phyloP scores from a whole-genome alignment of 768 basidiomycete genomes.

The Chlorophyllum brunneum region DNA sequence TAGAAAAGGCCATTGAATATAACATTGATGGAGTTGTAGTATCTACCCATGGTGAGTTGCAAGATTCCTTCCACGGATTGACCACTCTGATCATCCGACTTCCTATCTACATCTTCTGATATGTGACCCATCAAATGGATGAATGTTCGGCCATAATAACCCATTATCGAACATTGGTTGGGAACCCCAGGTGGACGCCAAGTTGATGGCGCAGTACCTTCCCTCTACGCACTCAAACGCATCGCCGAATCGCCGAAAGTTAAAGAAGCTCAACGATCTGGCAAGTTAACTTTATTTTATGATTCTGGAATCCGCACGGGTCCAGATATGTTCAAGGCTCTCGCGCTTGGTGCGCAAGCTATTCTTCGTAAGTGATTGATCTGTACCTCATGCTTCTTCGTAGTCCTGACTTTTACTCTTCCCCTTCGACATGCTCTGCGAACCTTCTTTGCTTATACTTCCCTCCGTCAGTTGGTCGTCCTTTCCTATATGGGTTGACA shows the following conservation, averaged over 20 bases:
- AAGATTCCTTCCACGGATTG: neutral
- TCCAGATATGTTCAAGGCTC: constrained; percentile 78
- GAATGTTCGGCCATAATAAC: no score
- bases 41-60: constrained; percentile 67
- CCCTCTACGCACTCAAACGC: constrained; percentile 65
- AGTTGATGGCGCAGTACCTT: constrained; percentile 73
- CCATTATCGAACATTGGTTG: no score
- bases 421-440: neutral
- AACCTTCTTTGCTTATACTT: neutral
- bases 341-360: constrained; percentile 83
- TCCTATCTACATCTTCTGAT: neutral
- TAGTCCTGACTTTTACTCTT: neutral
- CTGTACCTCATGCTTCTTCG: neutral
- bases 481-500: constrained; percentile 69
- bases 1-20: constrained; percentile 60
- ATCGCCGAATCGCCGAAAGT: constrained; percentile 64
- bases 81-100: neutral
- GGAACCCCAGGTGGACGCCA: constrained; percentile 58
- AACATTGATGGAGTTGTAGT: constrained; percentile 74
- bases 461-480: constrained; percentile 55
- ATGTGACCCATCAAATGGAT: neutral
- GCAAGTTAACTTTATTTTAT: constrained; percentile 67
- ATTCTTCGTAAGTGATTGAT: constrained; percentile 54
- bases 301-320: constrained; percentile 84
- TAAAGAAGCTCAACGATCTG: constrained; percentile 50